Percentiles rank a stretch among this genome's conserved stretches.
phyloP scores from a whole-genome alignment of 495 filamentous ascomycete species.

The Cetradonia linearis region DNA sequence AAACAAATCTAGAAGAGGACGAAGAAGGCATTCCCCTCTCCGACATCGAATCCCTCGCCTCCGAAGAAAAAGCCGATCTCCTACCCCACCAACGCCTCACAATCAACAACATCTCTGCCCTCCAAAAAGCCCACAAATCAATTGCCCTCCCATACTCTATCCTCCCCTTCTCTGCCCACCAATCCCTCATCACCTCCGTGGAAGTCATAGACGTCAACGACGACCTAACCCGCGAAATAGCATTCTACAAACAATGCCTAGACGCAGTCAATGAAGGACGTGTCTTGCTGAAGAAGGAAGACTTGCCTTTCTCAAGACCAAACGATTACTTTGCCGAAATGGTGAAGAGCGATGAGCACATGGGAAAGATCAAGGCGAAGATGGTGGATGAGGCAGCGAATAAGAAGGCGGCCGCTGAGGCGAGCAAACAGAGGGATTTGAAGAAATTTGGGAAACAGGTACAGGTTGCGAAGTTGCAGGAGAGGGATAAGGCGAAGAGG shows the following conservation, averaged over 20 bases:
- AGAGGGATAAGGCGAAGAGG: constrained; percentile 80
- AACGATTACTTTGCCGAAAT: constrained; percentile 97
- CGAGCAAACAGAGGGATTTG: constrained; percentile 80
- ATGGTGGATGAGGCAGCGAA: constrained; percentile 80
- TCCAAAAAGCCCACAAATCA: constrained; percentile 64
- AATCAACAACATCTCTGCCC: constrained; percentile 90
- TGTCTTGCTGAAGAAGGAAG: constrained; percentile 64
- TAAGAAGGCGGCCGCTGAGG: constrained; percentile 88
- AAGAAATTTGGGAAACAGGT: constrained; percentile 99
- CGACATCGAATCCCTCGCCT: constrained; percentile 65
- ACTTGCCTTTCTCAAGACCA: constrained; percentile 74
- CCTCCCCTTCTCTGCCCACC: constrained; percentile 56
- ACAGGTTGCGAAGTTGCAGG: constrained; percentile 90
- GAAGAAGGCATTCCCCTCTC: constrained; percentile 74
- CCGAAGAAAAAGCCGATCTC: constrained; percentile 74
- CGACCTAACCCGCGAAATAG: constrained; percentile 79
- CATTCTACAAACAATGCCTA: constrained; percentile 87
- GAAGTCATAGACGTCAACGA: constrained; percentile 63
- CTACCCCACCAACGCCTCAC: constrained; percentile 85
- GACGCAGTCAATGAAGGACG: constrained; percentile 64
- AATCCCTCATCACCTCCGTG: constrained; percentile 45
- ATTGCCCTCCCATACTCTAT: constrained; percentile 54
- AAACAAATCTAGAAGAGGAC: constrained; percentile 38
- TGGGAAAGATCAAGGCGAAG: constrained; percentile 91
- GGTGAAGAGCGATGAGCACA: constrained; percentile 96